Evolutionary conservation across 2,329 filamentous ascomycete species (phyloP).

Genomic region (Paramyrothecium roridum): DNA sequence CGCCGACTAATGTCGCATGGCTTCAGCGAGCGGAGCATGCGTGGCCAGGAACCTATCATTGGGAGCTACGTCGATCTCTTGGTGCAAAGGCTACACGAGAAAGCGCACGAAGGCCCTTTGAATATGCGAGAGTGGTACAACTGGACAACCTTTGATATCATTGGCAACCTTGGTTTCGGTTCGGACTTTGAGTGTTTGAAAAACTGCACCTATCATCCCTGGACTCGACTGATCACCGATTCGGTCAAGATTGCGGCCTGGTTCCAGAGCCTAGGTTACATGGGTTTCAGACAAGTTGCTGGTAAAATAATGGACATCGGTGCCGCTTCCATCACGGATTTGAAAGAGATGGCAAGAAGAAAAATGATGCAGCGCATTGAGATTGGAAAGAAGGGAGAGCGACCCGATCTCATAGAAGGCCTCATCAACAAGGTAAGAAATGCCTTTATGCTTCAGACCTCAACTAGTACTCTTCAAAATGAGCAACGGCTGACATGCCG

Average conservation of each 20-base stretch:
- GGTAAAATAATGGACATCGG: neutral
- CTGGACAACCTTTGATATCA: constrained; percentile 22
- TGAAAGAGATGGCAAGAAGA: neutral
- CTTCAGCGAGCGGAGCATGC: constrained; percentile 1
- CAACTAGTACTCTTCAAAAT: no score
- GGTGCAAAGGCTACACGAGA: neutral
- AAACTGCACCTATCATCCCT: constrained; percentile 16
- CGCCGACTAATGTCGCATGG: neutral
- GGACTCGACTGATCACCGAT: constrained; percentile 12
- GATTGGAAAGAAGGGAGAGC: neutral
- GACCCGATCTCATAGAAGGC: neutral
- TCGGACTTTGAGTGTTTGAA: constrained; percentile 19
- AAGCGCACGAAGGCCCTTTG: constrained; percentile 2
- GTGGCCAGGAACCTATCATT: constrained; percentile 1
- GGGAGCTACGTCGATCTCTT: constrained; percentile 1
- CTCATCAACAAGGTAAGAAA: neutral
- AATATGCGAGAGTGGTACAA: constrained; percentile 21
- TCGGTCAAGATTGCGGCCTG: neutral
- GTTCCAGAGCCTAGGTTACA: neutral
- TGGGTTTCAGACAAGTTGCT: neutral
- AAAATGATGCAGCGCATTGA: neutral
- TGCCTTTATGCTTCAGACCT: neutral
- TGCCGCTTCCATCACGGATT: neutral
- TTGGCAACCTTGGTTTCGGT: constrained; percentile 22
- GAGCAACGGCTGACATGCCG: neutral